Evolutionary conservation across 2,329 filamentous ascomycete genomes (phyloP), one percentile per base, ranked within the genome.

Genomic region (Alternaria hordeiaustralica): DNA sequence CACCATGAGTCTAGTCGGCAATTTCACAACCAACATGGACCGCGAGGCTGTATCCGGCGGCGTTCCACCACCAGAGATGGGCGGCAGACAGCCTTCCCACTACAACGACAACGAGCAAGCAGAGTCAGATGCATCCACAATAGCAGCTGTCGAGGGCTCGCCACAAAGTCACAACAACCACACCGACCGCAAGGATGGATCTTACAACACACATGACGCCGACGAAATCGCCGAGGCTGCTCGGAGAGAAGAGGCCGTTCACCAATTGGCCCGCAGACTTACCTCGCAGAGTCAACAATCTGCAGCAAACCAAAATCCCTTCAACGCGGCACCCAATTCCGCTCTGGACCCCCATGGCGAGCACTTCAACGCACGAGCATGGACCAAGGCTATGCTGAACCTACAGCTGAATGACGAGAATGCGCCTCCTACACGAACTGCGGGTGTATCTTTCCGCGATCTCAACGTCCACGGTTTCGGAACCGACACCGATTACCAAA

Each of bases 401-500:
- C 65, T 85, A 47, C 79, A 81, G 47, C 77, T 79, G 3, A 71
- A 76, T 36, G 83, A 85, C 60, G 73, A 78, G 7, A 77, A 82
- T 41, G 80, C 78, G 44, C 77, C 73, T 8, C 82, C 82, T 5
- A 68, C 74, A 7, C 77, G 84, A 10, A 84, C 83, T 10, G 81
- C 83, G 23, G 84, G 84, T 67, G 70, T 86, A 30, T 78, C 81
- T 13, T 86, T 84, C 74, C 75, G 74, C 44, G 78, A 81, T 50
- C 73, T 86, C 33, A 85, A 81, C 55, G 84, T 82, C n/a, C 81
- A 84, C 60, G 84, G 84, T 26, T 85, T 80, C 63, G 84, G 84
- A 50, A 75, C 79, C 54, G 82, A 80, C 23, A 84, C 83, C 4
- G 83, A 86, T 69, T 85, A 84, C 71, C 84, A 86, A 68, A 84